Evolutionary conservation across 352 stramenopile genomes (phyloP).

Genomic region (Pythium chondricola): DNA sequence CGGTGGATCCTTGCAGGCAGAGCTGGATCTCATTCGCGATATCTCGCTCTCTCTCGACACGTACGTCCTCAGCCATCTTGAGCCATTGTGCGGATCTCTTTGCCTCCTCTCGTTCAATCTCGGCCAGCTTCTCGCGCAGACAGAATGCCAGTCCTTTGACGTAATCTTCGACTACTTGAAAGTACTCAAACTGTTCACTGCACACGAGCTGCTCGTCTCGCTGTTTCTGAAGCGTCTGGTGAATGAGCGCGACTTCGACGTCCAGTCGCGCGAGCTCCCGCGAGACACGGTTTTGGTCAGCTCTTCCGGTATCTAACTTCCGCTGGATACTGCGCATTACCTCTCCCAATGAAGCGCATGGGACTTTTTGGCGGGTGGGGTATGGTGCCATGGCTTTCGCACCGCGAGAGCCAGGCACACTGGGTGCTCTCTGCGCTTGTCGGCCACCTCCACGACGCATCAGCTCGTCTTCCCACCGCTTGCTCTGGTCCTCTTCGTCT

Average conservation of each 20-base stretch:
- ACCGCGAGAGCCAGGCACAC: constrained; percentile 1
- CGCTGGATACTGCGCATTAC: constrained; percentile 49
- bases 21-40: constrained; percentile 15
- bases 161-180: constrained; percentile 69
- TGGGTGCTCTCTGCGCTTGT: constrained; percentile 5
- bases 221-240: constrained; percentile 37
- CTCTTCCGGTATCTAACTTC: constrained; percentile 31
- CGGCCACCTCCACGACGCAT: constrained; percentile 60
- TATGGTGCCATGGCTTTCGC: constrained; percentile 23
- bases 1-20: not conserved
- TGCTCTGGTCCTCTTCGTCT: constrained; percentile 36
- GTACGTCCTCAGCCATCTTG: not conserved
- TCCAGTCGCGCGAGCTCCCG: constrained; percentile 52
- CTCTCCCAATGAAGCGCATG: constrained; percentile 35
- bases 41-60: constrained; percentile 5
- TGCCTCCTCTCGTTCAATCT: constrained; percentile 43
- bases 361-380: constrained; percentile 42
- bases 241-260: constrained; percentile 35
- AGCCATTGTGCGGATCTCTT: constrained; percentile 20
- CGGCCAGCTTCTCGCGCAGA: constrained; percentile 50
- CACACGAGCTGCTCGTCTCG: constrained; percentile 38
- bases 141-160: constrained; percentile 72
- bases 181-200: constrained; percentile 75
- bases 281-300: constrained; percentile 38
- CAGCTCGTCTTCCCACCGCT: constrained; percentile 68